phyloP scores from a whole-genome alignment of 768 basidiomycete genomes.

The Albatrellus ellisii region DNA sequence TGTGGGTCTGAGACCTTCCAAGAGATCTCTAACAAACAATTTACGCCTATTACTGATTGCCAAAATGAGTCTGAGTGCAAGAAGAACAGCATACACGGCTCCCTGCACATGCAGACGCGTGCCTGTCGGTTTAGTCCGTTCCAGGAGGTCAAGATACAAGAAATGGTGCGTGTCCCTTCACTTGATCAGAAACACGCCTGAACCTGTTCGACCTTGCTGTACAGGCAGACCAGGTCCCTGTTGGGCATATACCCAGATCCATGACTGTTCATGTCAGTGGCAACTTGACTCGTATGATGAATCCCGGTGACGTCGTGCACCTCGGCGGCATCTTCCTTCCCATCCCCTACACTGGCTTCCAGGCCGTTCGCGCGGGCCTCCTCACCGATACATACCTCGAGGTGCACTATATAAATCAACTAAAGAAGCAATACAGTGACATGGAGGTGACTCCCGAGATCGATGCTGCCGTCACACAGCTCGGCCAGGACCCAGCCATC shows the following conservation, averaged over 20 bases:
- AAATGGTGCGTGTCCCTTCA: constrained; percentile 54
- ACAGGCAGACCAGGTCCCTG: constrained; percentile 96
- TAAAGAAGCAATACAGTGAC: constrained; percentile 94
- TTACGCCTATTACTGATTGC: constrained; percentile 82
- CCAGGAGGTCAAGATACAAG: constrained; percentile 97
- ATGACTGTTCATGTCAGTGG: constrained; percentile 97
- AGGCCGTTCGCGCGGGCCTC: constrained; percentile 91
- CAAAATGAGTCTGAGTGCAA: constrained; percentile 76
- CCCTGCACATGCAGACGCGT: constrained; percentile 95
- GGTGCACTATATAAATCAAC: constrained; percentile 77
- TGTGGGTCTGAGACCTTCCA: constrained; percentile 99
- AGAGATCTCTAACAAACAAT: constrained; percentile 86
- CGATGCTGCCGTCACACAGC: constrained; percentile 46
- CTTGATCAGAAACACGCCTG: neutral
- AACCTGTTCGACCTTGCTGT: constrained; percentile 4
- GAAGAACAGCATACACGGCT: constrained; percentile 78
- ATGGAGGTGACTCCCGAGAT: constrained; percentile 90
- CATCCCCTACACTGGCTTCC: constrained; percentile 94
- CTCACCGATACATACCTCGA: constrained; percentile 97
- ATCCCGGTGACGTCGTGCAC: constrained; percentile 92
- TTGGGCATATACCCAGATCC: constrained; percentile 96
- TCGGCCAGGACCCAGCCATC: constrained; percentile 64
- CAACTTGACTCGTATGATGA: constrained; percentile 78
- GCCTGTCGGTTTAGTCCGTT: constrained; percentile 96
- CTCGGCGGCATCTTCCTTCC: constrained; percentile 96